Evolutionary conservation across 805 yeast species (phyloP).

Genomic region (Zygoascus flipseniorum): DNA sequence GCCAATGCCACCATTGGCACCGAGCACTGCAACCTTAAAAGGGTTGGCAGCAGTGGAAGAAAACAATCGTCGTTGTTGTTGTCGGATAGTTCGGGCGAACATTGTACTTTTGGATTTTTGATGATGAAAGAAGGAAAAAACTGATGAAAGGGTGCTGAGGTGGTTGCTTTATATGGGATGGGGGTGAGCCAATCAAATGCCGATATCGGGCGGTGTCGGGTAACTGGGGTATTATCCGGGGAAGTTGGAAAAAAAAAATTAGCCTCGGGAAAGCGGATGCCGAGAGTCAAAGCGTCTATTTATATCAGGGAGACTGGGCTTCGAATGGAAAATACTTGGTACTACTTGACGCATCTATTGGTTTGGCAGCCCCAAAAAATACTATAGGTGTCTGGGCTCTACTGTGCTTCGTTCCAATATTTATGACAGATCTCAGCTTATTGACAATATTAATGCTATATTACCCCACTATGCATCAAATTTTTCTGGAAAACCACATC

Average conservation of each 20-base stretch:
- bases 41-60: not conserved
- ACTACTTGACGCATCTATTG: no score
- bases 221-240: not conserved
- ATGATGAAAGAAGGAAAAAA: not conserved
- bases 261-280: no score
- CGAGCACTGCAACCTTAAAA: conserved; percentile 71
- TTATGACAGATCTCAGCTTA: no score
- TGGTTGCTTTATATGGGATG: not conserved
- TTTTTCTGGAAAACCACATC: conserved; percentile 84
- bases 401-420: no score
- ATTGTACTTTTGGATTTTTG: not conserved
- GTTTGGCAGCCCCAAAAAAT: no score
- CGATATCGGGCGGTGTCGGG: not conserved
- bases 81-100: not conserved
- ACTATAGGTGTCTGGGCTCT: no score
- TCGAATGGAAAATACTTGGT: no score
- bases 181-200: not conserved
- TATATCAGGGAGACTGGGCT: no score
- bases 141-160: not conserved
- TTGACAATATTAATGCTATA: conserved; percentile 27
- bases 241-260: no score
- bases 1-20: conserved; percentile 98
- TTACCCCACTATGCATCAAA: conserved; percentile 66
- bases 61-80: conserved; percentile 1
- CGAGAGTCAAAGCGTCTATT: no score